Base-by-base conservation (phyloP, 352 stramenopile species). In the Globisporangium cystogenes region DNA sequence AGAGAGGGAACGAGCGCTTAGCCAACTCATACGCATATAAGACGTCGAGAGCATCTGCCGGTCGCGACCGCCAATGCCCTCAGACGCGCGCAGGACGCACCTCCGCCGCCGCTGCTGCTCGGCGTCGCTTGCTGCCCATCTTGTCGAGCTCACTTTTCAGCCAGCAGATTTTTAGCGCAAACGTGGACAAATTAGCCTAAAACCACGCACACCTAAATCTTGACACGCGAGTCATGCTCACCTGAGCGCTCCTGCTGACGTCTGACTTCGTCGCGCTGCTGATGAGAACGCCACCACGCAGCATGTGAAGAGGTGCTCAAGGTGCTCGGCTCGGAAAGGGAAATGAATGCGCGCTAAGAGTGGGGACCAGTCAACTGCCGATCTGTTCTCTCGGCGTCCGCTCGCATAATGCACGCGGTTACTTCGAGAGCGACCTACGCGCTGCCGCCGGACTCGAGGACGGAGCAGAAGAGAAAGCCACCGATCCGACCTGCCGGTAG, bases 91-190 rank as follows among this genome's bases (percentile, higher is more conserved):
- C 26, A 23, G 26, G 23, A 35, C 49, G 48, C 40, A 68, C 59
- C 52, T 65, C 45, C 12, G 55, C 40, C 21, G 23, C 41, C n/a
- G 12, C 39, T 21, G 48, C 39, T n/a, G 44, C 14, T 24, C 60
- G 51, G 18, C 55, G 60, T 42, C 60, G 60, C 45, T 67, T 67
- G 44, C 55, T 59, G 44, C 56, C 60, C 60, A 67, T 67, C 14
- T 10, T 23, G 41, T 37, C 31, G 1, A 39, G 2, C 2, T 18
- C 33, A 36, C 43, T 59, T 59, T 37, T 48, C 45, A 40, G 45
- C 35, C 46, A 51, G 53, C 44, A 59, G 40, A 45, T 45, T 45
- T 27, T 26, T 45, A 27, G 33, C 6, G 33, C 15, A 39, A 39
- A 37, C 6, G 4, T 18, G 12, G 12, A 18, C 33, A 12, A 7